These are phyloP conservation scores for Penicillium sp. DNA, from an alignment of 2,329 filamentous ascomycete genomes.

Conservation along the genomic window DNA sequence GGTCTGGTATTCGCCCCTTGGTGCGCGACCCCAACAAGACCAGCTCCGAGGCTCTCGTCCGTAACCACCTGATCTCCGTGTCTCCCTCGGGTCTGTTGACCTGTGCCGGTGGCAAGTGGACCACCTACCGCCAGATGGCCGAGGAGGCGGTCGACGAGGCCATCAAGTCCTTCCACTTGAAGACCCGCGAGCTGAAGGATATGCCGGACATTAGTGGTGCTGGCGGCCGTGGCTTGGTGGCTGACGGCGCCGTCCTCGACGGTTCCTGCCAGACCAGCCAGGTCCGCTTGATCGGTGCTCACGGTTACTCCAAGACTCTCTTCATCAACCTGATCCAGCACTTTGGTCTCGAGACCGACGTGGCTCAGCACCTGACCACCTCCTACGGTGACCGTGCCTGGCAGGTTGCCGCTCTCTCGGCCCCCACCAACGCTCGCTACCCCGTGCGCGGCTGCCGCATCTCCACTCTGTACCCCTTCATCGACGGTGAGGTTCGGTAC, in stretches of 20 bases:
- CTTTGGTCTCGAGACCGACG: constrained; percentile 87
- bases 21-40: constrained; percentile 83
- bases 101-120: constrained; percentile 89
- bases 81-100: constrained; percentile 80
- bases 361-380: constrained; percentile 82
- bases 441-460: constrained; percentile 81
- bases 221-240: constrained; percentile 67
- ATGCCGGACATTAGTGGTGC: constrained; percentile 70
- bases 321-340: constrained; percentile 96
- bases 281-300: constrained; percentile 77
- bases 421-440: constrained; percentile 75
- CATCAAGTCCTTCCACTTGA: constrained; percentile 66
- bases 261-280: constrained; percentile 82
- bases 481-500: constrained; percentile 89
- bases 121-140: constrained; percentile 90
- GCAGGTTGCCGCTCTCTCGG: constrained; percentile 80
- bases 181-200: constrained; percentile 58
- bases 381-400: constrained; percentile 92
- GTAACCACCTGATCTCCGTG: constrained; percentile 80
- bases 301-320: constrained; percentile 84
- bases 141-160: constrained; percentile 86
- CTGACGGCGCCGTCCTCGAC: constrained; percentile 70
- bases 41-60: constrained; percentile 84
- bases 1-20: constrained; percentile 83
- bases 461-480: constrained; percentile 79